Conservation (phyloP, 2,329 filamentous ascomycete species). For the Chaetothyriales sp. region DNA sequence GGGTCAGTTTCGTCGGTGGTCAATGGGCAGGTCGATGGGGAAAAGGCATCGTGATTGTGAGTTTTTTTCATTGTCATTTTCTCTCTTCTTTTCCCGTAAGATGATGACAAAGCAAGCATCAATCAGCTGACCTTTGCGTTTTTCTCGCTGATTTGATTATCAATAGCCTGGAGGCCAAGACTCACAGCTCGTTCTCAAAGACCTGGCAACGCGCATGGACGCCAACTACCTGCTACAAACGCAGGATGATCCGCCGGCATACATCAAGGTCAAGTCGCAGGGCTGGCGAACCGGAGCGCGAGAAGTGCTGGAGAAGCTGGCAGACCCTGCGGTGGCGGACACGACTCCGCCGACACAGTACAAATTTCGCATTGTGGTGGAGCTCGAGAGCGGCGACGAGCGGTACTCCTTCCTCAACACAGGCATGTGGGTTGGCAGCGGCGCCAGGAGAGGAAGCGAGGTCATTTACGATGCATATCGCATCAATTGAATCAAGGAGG, state of each 20-base stretch:
- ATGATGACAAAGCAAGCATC: background rate
- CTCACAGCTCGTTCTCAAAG: slow-evolving; percentile 36
- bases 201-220: slow-evolving; percentile 32
- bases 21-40: slow-evolving; percentile 41
- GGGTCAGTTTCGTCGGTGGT: slow-evolving; percentile 38
- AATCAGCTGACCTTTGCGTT: slow-evolving; percentile 1
- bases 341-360: slow-evolving; percentile 35
- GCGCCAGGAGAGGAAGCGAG: slow-evolving; percentile 34
- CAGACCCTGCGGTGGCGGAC: slow-evolving; percentile 31
- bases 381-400: slow-evolving; percentile 38
- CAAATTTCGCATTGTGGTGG: slow-evolving; percentile 35
- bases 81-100: background rate
- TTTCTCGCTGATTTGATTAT: background rate
- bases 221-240: slow-evolving; percentile 38
- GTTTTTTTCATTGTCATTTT: slow-evolving; percentile 12
- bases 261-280: slow-evolving; percentile 33
- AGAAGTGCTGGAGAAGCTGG: slow-evolving; percentile 36
- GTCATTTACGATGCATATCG: slow-evolving; percentile 19
- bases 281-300: slow-evolving; percentile 38
- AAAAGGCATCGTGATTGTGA: slow-evolving; percentile 37
- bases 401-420: slow-evolving; percentile 37
- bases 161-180: slow-evolving; percentile 37
- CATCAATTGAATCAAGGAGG: slow-evolving; percentile 7
- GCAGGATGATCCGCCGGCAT: slow-evolving; percentile 37
- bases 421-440: slow-evolving; percentile 38